These are phyloP conservation scores for Microbotryum lychnidis-dioicae DNA, from an alignment of 1,284 basidiomycete species.

Conservation along the genomic window DNA sequence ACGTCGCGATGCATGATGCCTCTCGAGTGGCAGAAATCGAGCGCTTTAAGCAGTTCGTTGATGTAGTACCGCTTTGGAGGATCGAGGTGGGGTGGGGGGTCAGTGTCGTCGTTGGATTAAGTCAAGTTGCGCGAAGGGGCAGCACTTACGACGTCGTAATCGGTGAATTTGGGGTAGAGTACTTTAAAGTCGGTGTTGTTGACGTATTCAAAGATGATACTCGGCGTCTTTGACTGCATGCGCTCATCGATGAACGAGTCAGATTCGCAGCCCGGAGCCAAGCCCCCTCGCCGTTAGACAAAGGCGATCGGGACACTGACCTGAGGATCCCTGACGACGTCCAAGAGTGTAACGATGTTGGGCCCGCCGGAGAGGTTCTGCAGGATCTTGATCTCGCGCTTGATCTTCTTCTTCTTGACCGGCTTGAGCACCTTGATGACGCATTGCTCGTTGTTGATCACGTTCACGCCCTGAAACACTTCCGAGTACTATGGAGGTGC, in stretches of 20 bases:
- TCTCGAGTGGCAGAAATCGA: constrained; percentile 96
- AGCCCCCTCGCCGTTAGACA: no score
- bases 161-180: constrained; percentile 76
- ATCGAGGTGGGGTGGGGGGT: background rate
- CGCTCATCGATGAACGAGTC: constrained; percentile 73
- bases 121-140: constrained; percentile 51
- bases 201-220: constrained; percentile 84
- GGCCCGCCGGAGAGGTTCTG: constrained; percentile 95
- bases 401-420: constrained; percentile 99
- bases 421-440: constrained; percentile 99
- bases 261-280: no score
- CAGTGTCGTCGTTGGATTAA: background rate
- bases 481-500: constrained; percentile 58
- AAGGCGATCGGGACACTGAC: constrained; percentile 30
- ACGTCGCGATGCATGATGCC: constrained; percentile 99
- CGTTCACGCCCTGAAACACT: constrained; percentile 95
- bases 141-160: constrained; percentile 94
- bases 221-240: constrained; percentile 79
- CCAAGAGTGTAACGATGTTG: constrained; percentile 73
- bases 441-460: constrained; percentile 86
- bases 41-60: constrained; percentile 90
- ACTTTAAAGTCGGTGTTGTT: constrained; percentile 93
- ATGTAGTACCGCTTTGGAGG: constrained; percentile 69
- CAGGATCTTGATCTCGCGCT: constrained; percentile 97
- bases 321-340: constrained; percentile 81